Base-by-base conservation (phyloP, 257 asterid genomes). In the Penstemon barbatus region DNA sequence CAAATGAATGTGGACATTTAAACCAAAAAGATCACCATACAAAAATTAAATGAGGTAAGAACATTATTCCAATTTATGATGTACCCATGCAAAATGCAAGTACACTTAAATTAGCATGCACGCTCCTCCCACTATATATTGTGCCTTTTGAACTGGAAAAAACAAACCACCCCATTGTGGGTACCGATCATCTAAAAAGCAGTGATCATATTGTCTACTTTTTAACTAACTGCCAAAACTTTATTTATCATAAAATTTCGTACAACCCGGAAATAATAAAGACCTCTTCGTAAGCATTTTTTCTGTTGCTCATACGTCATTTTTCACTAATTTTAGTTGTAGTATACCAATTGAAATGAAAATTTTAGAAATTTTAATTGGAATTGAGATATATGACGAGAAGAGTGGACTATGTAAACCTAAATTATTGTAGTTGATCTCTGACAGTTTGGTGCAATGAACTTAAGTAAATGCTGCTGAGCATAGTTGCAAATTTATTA, bases 211-310 rank as follows among this genome's bases (percentile, higher is more conserved):
- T 45, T 37, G 6, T 61, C 77, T 53, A 52, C 41, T 81, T 67
- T 75, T 52, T 56, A 78, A 37, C 85, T 69, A 75, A 53, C 83
- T 67, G 75, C 88, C 89, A 81, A 83, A 64, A 25, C 33, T 12
- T 68, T 62, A 61, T 79, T 78, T 70, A 61, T 72, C 71, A 60
- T 45, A 41, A 15, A 70, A 53, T 10, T 69, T 54, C 61, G 42
- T 10, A 64, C 44, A 52, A 42, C 41, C 71, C 75, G 43, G 15
- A 43, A 61, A 15, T 15, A 15, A 41, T 46, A 62, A 48, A 51
- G 36, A 5, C 9, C 77, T 8, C 62, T 45, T 38, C 68, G 46
- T 70, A 69, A 45, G 65, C 72, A 38, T 63, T 6, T 71, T 40
- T 66, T 69, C 75, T 52, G 15, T 52, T 50, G 19, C 19, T 18